Evolutionary conservation across 1,139 yeast genomes (phyloP).

Genomic region (Debaryomyces fabryi): DNA sequence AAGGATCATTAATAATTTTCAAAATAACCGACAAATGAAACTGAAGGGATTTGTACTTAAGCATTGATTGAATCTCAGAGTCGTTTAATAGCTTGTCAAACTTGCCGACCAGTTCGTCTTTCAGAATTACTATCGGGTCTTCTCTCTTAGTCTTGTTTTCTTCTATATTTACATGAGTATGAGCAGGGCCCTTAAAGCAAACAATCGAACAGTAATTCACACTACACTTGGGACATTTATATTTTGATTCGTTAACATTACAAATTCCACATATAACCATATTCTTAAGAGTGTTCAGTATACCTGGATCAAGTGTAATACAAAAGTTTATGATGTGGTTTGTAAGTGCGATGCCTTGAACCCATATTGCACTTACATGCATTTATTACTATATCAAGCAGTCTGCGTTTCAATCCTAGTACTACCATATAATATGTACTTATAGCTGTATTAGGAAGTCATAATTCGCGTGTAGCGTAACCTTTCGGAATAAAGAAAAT

Average conservation of each 20-base stretch:
- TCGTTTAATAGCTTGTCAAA: slow-evolving; percentile 31
- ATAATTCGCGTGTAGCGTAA: not conserved
- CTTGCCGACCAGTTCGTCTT: slow-evolving; percentile 2
- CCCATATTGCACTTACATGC: not conserved
- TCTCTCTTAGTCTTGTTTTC: not conserved
- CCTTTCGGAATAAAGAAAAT: not conserved
- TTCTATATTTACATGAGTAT: slow-evolving; percentile 1
- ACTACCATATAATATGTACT: not conserved
- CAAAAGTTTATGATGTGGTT: slow-evolving; percentile 3
- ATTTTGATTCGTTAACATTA: slow-evolving; percentile 42
- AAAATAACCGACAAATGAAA: slow-evolving; percentile 53
- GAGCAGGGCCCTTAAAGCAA: slow-evolving; percentile 54
- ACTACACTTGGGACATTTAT: slow-evolving; percentile 64
- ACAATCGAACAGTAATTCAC: slow-evolving; percentile 52
- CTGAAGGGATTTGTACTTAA: slow-evolving; percentile 53
- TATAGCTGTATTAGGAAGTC: not conserved
- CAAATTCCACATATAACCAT: slow-evolving; percentile 49
- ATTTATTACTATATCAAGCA: not conserved
- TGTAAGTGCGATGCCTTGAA: not conserved
- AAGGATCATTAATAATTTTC: slow-evolving; percentile 48
- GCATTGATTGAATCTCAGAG: slow-evolving; percentile 40
- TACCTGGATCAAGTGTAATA: not conserved
- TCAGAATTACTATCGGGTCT: not conserved
- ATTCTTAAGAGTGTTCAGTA: slow-evolving; percentile 1
- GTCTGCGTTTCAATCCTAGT: not conserved